Evolutionary conservation across 2,329 filamentous ascomycete species (phyloP).

Genomic region (Ramularia endophylla): DNA sequence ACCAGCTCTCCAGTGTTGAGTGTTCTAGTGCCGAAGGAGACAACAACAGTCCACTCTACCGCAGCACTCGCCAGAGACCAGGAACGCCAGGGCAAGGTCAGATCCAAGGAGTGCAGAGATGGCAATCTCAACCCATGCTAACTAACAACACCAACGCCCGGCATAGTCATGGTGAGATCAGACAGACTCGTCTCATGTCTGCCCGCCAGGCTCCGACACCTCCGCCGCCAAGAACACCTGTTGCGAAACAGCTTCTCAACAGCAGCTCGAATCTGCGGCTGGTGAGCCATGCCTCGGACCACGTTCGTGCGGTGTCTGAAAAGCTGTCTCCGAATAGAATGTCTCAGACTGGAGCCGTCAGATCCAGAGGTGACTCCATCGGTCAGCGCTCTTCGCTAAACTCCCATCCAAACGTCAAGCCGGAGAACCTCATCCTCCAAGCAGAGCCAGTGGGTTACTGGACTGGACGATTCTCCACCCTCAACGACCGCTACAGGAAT

Average conservation of each 20-base stretch:
- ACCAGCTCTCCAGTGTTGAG: not conserved
- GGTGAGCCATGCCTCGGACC: constrained; percentile 2
- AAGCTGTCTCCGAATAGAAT: not conserved
- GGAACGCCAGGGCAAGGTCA: constrained; percentile 14
- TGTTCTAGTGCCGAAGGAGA: constrained; percentile 3
- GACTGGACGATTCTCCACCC: constrained; percentile 54
- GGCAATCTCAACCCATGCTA: constrained; percentile 29
- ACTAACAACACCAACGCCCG: constrained; percentile 19
- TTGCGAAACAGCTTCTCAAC: constrained; percentile 11
- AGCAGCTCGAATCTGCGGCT: constrained; percentile 6
- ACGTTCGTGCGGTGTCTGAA: constrained; percentile 2
- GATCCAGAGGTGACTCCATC: not conserved
- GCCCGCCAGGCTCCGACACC: constrained; percentile 26
- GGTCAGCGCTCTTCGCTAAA: not conserved
- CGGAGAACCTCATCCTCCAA: constrained; percentile 1
- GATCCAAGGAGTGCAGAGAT: constrained; percentile 24
- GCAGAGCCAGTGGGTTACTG: constrained; percentile 49
- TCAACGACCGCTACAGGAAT: constrained; percentile 51
- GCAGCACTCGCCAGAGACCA: constrained; percentile 13
- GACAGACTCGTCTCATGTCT: constrained; percentile 27
- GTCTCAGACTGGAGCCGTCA: not conserved
- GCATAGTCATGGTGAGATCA: constrained; percentile 25
- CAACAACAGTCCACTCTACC: constrained; percentile 24
- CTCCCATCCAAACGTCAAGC: not conserved
- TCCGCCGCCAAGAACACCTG: constrained; percentile 20